Base-by-base conservation (phyloP, 441 rosid genomes). In the Pelargonium australe region DNA sequence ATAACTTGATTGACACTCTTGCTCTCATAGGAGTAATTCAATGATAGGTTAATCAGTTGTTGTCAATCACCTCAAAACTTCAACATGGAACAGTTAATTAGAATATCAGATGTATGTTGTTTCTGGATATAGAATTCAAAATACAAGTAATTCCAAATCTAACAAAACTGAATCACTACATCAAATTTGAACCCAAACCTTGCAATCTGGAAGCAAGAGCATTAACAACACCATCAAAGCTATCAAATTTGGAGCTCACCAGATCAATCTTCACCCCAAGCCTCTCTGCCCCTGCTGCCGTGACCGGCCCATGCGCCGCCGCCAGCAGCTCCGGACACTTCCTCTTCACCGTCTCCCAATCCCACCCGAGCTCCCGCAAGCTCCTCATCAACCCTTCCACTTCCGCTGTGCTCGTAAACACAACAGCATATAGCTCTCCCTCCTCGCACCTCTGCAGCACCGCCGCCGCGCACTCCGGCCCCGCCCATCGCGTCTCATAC, bases 291-390 rank as follows among this genome's bases (percentile, higher is more conserved):
- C 86, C 90, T 0, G 76, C 83, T 2, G 86, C 90, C 14, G 85
- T 86, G 20, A 84, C 83, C 44, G 90, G 88, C 41, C 88, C 88
- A 66, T 86, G 86, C 5, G 81, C 85, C 3, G 81, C 90, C 77
- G 77, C 86, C 64, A 84, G 73, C 76, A 86, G 60, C 7, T 71
- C 45, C 17, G 81, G 82, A 84, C 86, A 80, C 76, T 71, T 70
- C 75, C 66, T 72, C 80, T 76, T 75, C 67, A 85, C 77, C 72
- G 7, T 69, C 65, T 16, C 63, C 91, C 85, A 83, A 34, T 79
- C 76, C 84, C 82, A 82, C 23, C 86, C 80, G 3, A 67, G 69
- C 68, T 69, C 83, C 64, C 43, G 63, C 76, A 86, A 67, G 37
- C 87, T 75, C 76, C 74, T 84, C 76, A 82, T 44, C 66, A 86